Evolutionary conservation across 2,329 filamentous ascomycete species (phyloP).

Genomic region (Aspergillus versicolor): DNA sequence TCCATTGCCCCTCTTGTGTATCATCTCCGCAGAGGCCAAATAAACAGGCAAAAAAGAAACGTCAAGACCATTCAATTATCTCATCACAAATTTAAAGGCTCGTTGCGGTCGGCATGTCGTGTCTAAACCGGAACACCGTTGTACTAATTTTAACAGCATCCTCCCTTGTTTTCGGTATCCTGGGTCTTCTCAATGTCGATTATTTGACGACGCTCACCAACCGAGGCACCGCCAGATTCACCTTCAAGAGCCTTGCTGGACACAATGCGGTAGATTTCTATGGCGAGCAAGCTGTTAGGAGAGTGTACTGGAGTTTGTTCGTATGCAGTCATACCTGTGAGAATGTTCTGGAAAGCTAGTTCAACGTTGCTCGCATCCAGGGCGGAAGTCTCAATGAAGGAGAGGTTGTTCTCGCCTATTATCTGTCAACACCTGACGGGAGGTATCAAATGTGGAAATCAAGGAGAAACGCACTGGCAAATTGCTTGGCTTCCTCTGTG

Average conservation of each 20-base stretch:
- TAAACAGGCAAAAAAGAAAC: slow-evolving; percentile 37
- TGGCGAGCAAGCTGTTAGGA: slow-evolving; percentile 8
- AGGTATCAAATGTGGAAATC: background rate
- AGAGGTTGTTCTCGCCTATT: slow-evolving; percentile 92
- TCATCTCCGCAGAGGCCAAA: slow-evolving; percentile 33
- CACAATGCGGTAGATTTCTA: slow-evolving; percentile 99
- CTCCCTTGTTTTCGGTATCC: slow-evolving; percentile 70
- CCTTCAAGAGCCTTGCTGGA: slow-evolving; percentile 95
- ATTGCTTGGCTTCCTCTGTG: slow-evolving; percentile 95
- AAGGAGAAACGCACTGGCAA: slow-evolving; percentile 70
- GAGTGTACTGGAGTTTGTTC: background rate
- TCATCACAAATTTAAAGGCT: slow-evolving; percentile 38
- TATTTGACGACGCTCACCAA: slow-evolving; percentile 72
- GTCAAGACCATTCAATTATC: slow-evolving; percentile 39
- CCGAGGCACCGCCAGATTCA: slow-evolving; percentile 75
- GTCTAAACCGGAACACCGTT: slow-evolving; percentile 16
- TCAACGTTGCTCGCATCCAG: slow-evolving; percentile 99
- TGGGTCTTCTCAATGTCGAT: slow-evolving; percentile 85
- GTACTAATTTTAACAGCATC: slow-evolving; percentile 39
- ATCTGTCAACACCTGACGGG: slow-evolving; percentile 17
- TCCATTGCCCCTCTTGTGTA: slow-evolving; percentile 30
- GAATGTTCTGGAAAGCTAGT: slow-evolving; percentile 98
- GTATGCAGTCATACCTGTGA: slow-evolving; percentile 70
- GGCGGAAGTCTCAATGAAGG: slow-evolving; percentile 98
- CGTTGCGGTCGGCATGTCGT: slow-evolving; percentile 32